A percentile compares a stretch with the other conserved stretches of the same genome.
Conservation (phyloP, 148 eudicot species). For the Silene conica region DNA sequence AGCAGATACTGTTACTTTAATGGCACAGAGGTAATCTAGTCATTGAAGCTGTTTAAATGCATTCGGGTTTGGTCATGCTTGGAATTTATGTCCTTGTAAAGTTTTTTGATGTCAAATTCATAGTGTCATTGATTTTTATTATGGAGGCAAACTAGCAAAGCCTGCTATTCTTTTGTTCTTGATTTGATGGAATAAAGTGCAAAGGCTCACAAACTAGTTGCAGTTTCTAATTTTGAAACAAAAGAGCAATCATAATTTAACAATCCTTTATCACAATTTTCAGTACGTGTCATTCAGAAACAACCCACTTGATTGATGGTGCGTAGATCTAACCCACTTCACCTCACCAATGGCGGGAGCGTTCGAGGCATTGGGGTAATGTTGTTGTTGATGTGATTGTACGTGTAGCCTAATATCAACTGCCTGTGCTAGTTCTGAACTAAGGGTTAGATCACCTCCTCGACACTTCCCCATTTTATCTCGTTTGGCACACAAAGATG, state of each 20-base stretch:
- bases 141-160: background rate
- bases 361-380: too few relatives aligned
- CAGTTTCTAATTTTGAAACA: too few relatives aligned
- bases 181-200: background rate
- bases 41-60: background rate
- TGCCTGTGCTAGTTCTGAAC: background rate
- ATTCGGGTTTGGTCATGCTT: background rate
- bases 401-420: background rate
- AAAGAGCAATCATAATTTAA: too few relatives aligned
- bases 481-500: background rate
- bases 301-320: too few relatives aligned
- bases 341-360: too few relatives aligned
- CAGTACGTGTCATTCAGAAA: too few relatives aligned
- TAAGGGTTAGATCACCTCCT: background rate
- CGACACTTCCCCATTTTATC: too few relatives aligned
- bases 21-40: slow-evolving; percentile 74
- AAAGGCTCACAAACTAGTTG: background rate
- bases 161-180: background rate
- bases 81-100: background rate
- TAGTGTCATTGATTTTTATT: background rate
- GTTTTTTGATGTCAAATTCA: background rate
- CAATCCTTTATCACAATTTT: too few relatives aligned
- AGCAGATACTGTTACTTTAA: slow-evolving; percentile 83
- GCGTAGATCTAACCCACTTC: too few relatives aligned
- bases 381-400: too few relatives aligned